A percentile compares a stretch with the other conserved stretches of the same genome.
Conservation (phyloP, 345 rosid species). For the Citrus medica region DNA sequence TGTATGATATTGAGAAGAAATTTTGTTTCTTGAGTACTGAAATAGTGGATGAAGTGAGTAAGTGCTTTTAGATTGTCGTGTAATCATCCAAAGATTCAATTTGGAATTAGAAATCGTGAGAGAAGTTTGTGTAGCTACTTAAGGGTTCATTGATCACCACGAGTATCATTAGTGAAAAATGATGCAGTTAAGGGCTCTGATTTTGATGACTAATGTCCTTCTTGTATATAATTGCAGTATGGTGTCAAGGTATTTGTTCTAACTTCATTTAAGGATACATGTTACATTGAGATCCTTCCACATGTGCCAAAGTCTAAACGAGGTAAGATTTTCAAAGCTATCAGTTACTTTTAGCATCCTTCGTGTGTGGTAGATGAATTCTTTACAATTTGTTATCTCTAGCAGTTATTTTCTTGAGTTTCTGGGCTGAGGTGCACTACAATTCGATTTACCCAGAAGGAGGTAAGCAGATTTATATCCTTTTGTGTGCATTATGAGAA, state of each 20-base stretch:
- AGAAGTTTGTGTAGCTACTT: not conserved
- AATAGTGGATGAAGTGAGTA: not conserved
- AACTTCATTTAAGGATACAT: constrained; percentile 91
- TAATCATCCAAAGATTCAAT: not conserved
- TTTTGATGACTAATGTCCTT: not conserved
- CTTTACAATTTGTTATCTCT: not conserved
- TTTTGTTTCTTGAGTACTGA: not conserved
- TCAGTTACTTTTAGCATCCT: not conserved
- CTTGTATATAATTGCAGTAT: constrained; percentile 47
- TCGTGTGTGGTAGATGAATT: not conserved
- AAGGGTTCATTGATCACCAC: not conserved
- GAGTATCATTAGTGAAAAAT: not conserved
- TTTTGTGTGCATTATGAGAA: not conserved
- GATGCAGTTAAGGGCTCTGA: not conserved
- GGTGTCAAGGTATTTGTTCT: constrained; percentile 85
- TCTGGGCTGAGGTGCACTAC: constrained; percentile 99
- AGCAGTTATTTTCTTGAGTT: constrained; percentile 85
- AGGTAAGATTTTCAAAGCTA: constrained; percentile 39
- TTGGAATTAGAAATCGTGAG: not conserved
- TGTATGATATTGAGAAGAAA: not conserved
- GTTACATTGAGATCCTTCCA: constrained; percentile 88
- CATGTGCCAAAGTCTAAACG: constrained; percentile 55
- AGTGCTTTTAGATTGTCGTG: not conserved
- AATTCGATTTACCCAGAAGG: constrained; percentile 88
- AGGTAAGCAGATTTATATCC: constrained; percentile 41